Evolutionary conservation across 495 filamentous ascomycete genomes (phyloP).

Genomic region (Cetradonia linearis): DNA sequence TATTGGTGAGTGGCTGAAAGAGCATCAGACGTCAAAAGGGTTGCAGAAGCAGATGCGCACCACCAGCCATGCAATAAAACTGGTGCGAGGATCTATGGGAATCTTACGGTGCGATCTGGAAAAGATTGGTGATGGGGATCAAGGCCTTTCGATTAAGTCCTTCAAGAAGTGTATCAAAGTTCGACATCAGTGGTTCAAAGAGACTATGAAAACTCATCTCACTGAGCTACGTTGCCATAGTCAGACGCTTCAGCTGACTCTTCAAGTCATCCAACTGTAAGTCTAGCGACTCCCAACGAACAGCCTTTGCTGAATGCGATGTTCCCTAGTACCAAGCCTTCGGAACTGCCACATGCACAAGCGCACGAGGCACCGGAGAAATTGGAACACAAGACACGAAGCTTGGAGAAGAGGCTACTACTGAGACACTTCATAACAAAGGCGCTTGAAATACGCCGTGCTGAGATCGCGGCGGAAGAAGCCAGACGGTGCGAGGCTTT

Average conservation of each 20-base stretch:
- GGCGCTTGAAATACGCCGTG: constrained; percentile 14
- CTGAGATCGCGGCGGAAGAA: constrained; percentile 5
- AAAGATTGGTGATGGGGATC: constrained; percentile 3
- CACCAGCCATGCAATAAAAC: constrained; percentile 12
- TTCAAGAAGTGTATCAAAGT: constrained; percentile 8
- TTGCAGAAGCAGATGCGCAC: constrained; percentile 15
- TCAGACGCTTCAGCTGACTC: constrained; percentile 9
- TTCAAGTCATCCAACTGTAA: constrained; percentile 14
- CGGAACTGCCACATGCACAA: neutral
- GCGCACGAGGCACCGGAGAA: neutral
- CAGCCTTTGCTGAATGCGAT: neutral
- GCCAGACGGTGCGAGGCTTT: neutral
- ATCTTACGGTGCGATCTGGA: constrained; percentile 7
- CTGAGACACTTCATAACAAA: constrained; percentile 11
- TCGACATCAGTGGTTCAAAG: constrained; percentile 12
- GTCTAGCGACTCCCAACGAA: neutral
- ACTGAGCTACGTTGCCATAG: constrained; percentile 10
- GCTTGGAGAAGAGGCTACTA: constrained; percentile 12
- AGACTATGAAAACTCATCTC: constrained; percentile 12
- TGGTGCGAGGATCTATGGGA: constrained; percentile 14
- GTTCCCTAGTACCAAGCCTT: neutral
- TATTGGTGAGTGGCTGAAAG: constrained; percentile 14
- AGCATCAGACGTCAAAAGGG: constrained; percentile 1
- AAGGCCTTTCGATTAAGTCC: constrained; percentile 3
- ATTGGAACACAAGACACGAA: constrained; percentile 14